Evolutionary conservation across 768 basidiomycete genomes (phyloP).

Genomic region (Mrakia blollopis): DNA sequence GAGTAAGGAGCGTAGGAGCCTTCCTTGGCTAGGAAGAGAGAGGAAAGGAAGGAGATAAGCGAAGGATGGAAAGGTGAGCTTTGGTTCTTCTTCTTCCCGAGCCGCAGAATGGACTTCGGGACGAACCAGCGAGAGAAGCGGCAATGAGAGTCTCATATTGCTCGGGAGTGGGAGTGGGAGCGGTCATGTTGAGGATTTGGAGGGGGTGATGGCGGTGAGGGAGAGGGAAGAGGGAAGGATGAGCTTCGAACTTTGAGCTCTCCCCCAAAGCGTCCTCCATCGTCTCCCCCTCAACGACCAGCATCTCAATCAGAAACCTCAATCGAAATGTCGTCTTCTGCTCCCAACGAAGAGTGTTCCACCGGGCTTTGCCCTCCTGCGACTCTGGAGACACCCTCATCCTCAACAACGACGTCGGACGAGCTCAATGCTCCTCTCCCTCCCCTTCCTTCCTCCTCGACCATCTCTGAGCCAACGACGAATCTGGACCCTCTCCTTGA

Average conservation of each 20-base stretch:
- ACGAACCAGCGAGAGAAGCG: conserved; percentile 26
- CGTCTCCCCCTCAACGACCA: background rate
- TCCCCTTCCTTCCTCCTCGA: conserved; percentile 1
- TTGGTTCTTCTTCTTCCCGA: background rate
- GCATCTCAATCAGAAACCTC: background rate
- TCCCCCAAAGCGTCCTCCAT: background rate
- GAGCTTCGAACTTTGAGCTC: background rate
- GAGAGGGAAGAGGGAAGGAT: background rate
- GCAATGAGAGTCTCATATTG: conserved; percentile 29
- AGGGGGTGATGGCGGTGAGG: background rate
- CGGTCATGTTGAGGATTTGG: background rate
- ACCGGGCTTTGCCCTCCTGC: conserved; percentile 8
- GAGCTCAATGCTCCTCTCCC: background rate
- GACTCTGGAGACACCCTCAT: too few species aligned
- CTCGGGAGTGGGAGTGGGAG: conserved; percentile 12
- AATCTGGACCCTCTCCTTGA: conserved; percentile 34
- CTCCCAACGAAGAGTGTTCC: background rate
- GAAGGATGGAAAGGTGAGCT: background rate
- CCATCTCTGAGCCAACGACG: background rate
- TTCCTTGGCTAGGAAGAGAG: conserved; percentile 46
- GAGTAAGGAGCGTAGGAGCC: conserved; percentile 79
- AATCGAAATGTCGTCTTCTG: background rate
- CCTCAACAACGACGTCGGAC: background rate
- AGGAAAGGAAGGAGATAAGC: background rate
- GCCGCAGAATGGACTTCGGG: too few species aligned